Evolutionary conservation across 768 basidiomycete species (phyloP).

Genomic region (Boletellus ananas): DNA sequence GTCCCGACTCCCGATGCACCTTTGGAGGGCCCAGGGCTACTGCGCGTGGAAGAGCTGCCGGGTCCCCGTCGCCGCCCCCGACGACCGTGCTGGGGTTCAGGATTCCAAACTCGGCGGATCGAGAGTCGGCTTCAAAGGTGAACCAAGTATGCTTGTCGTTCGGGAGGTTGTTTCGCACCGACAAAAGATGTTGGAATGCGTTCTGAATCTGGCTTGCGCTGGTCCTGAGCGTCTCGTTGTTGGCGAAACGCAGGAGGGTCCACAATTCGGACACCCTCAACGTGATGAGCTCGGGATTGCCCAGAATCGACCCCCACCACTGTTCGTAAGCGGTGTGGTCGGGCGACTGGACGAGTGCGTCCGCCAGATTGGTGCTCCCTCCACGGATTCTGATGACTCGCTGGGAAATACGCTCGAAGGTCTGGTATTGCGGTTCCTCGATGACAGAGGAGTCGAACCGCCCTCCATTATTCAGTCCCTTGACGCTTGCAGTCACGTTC

Average conservation of each 20-base stretch:
- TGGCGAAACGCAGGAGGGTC: slow-evolving; percentile 3
- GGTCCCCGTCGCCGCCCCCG: slow-evolving; percentile 1
- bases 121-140: background rate
- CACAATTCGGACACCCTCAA: slow-evolving; percentile 1
- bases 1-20: background rate
- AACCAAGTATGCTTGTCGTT: slow-evolving; percentile 4
- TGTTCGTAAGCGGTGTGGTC: background rate
- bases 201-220: slow-evolving; percentile 4
- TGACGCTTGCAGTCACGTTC: slow-evolving; percentile 7
- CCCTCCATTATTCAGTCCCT: slow-evolving; percentile 7
- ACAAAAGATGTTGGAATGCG: slow-evolving; percentile 4
- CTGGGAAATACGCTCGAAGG: slow-evolving; percentile 4
- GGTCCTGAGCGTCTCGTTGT: background rate
- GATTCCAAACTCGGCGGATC: slow-evolving; percentile 3
- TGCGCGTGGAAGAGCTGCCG: background rate
- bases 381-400: slow-evolving; percentile 5
- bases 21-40: slow-evolving; percentile 3
- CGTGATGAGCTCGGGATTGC: background rate
- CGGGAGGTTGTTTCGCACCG: background rate
- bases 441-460: background rate
- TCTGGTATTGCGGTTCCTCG: background rate
- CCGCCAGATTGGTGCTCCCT: background rate
- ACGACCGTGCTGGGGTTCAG: slow-evolving; percentile 3
- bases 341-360: background rate
- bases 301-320: slow-evolving; percentile 1